These are phyloP conservation scores for Chenopodium suecicum DNA, from an alignment of 148 eudicot genomes.

Conservation along the genomic window DNA sequence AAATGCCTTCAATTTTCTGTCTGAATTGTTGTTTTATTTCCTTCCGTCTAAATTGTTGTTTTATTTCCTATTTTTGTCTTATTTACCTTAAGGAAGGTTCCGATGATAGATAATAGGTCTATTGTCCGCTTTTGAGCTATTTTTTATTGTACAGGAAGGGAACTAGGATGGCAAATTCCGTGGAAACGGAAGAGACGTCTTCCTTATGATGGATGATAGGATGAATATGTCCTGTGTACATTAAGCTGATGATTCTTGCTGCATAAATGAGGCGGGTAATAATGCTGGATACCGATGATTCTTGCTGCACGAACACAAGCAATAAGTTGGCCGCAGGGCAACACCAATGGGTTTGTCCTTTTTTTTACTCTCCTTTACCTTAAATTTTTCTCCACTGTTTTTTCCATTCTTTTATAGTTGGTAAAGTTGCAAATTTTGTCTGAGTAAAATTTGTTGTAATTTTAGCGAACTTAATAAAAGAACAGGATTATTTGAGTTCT, in stretches of 20 bases:
- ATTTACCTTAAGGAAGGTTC: background rate
- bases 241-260: conserved; percentile 24
- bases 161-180: background rate
- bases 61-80: background rate
- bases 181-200: background rate
- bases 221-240: conserved; percentile 24
- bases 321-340: conserved; percentile 28
- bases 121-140: background rate
- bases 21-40: background rate
- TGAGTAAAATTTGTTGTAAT: conserved; percentile 21
- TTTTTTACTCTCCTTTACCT: background rate
- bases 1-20: background rate
- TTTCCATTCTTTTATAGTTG: conserved; percentile 24
- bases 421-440: conserved; percentile 31
- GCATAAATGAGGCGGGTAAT: conserved; percentile 28
- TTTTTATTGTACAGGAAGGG: conserved; percentile 19
- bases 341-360: conserved; percentile 6
- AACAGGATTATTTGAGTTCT: conserved; percentile 13
- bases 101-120: background rate
- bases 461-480: conserved; percentile 16
- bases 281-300: conserved; percentile 32
- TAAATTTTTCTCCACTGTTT: background rate
- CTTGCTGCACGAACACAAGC: conserved; percentile 27
- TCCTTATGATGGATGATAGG: background rate
- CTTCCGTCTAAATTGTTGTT: background rate